Conservation (phyloP, 2,329 filamentous ascomycete genomes). For the Ceratocystis diversiconidia region DNA sequence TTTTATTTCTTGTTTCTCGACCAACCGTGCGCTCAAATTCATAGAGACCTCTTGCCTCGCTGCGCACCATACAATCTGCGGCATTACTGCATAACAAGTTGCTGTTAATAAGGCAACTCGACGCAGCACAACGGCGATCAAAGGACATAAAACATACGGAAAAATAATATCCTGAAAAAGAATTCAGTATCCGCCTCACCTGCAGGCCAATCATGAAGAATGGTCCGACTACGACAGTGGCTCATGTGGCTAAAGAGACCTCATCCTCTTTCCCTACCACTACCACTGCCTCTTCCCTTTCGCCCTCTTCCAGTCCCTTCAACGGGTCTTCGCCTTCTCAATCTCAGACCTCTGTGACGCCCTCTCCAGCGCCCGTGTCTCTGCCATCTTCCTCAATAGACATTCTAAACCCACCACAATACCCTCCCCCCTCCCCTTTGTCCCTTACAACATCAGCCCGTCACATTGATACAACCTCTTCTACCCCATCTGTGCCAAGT, state of each 20-base stretch:
- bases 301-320: slow-evolving; percentile 9
- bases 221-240: slow-evolving; percentile 21
- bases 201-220: slow-evolving; percentile 13
- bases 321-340: slow-evolving; percentile 22
- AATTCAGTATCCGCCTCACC: not conserved
- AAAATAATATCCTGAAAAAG: not conserved
- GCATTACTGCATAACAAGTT: not conserved
- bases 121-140: not conserved
- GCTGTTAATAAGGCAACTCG: not conserved
- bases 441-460: slow-evolving; percentile 18
- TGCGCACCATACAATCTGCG: not conserved
- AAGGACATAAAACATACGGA: not conserved
- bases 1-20: not conserved
- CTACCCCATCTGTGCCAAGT: slow-evolving; percentile 5
- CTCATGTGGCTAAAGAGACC: slow-evolving; percentile 27
- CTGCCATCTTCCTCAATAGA: slow-evolving; percentile 23
- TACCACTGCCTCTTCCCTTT: not conserved
- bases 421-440: slow-evolving; percentile 20
- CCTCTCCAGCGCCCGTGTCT: slow-evolving; percentile 18
- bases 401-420: slow-evolving; percentile 7
- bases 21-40: not conserved
- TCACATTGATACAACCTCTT: slow-evolving; percentile 7
- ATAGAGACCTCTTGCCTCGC: not conserved
- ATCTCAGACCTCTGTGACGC: slow-evolving; percentile 27
- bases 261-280: slow-evolving; percentile 5